A percentile compares a stretch with the other conserved stretches of the same genome.
These are phyloP conservation scores for Fusarium miscanthi DNA, from an alignment of 2,329 filamentous ascomycete species.

Conservation along the genomic window DNA sequence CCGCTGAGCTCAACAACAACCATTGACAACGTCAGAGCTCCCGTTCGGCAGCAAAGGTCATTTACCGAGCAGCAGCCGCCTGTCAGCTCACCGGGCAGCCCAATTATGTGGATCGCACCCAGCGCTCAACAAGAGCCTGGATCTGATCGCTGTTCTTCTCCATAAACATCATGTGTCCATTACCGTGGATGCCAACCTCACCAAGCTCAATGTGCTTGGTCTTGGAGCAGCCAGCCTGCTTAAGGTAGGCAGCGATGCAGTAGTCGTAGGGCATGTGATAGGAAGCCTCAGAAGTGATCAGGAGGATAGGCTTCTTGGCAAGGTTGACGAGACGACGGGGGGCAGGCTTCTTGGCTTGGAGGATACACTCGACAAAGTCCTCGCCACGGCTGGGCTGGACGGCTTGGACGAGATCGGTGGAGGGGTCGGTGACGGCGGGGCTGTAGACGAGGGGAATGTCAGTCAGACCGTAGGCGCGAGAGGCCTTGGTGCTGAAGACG, in stretches of 20 bases:
- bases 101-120: background rate
- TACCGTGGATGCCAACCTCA: slow-evolving; percentile 32
- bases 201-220: slow-evolving; percentile 35
- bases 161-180: slow-evolving; percentile 42
- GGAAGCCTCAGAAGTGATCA: slow-evolving; percentile 32
- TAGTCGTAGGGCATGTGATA: slow-evolving; percentile 41
- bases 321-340: slow-evolving; percentile 49
- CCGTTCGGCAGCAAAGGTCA: accelerated
- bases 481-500: slow-evolving; percentile 47
- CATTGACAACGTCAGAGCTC: background rate
- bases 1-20: background rate
- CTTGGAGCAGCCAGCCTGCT: slow-evolving; percentile 37
- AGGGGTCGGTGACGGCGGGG: slow-evolving; percentile 48
- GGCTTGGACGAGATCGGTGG: slow-evolving; percentile 27
- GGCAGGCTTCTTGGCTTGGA: slow-evolving; percentile 21
- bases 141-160: slow-evolving; percentile 35
- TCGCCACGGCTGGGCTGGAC: slow-evolving; percentile 3
- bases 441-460: slow-evolving; percentile 60
- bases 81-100: too few relatives aligned
- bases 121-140: background rate
- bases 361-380: slow-evolving; percentile 23
- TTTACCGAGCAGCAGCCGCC: background rate
- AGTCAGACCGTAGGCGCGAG: slow-evolving; percentile 58
- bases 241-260: slow-evolving; percentile 29
- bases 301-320: slow-evolving; percentile 44